Conservation (phyloP, 495 filamentous ascomycete genomes). For the Parathielavia hyrcaniae region DNA sequence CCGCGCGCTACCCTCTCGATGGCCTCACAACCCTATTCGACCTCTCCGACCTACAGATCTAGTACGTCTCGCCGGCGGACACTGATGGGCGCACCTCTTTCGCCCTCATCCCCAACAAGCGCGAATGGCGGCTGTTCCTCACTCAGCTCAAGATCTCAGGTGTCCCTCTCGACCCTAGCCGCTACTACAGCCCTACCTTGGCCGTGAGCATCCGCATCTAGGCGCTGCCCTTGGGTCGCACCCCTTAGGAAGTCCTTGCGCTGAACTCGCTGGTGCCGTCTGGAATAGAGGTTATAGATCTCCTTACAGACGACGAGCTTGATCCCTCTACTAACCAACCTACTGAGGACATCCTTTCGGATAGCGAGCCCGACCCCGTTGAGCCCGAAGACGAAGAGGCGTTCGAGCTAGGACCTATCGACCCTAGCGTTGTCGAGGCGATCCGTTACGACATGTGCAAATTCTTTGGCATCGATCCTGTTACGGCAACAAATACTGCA, state of each 20-base stretch:
- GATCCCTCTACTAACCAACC: background rate
- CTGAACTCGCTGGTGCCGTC: background rate
- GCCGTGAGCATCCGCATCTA: constrained; percentile 2
- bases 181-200: constrained; percentile 4
- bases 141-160: constrained; percentile 4
- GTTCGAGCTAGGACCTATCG: constrained; percentile 9
- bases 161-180: constrained; percentile 4
- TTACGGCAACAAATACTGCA: too few relatives aligned
- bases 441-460: constrained; percentile 5
- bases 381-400: constrained; percentile 6
- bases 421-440: constrained; percentile 8
- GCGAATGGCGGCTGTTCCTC: constrained; percentile 5
- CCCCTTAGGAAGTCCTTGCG: background rate
- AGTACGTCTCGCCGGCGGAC: constrained; percentile 4
- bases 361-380: constrained; percentile 1
- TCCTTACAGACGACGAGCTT: constrained; percentile 6
- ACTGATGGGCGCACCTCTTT: constrained; percentile 2
- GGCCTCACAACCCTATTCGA: background rate
- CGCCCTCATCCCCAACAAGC: constrained; percentile 2
- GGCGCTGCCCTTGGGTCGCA: background rate
- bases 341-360: background rate
- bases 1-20: constrained; percentile 1
- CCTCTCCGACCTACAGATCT: constrained; percentile 2
- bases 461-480: constrained; percentile 10
- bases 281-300: constrained; percentile 3